Conservation (phyloP, 164 flowering plant species). For the Echeveria elegans region DNA sequence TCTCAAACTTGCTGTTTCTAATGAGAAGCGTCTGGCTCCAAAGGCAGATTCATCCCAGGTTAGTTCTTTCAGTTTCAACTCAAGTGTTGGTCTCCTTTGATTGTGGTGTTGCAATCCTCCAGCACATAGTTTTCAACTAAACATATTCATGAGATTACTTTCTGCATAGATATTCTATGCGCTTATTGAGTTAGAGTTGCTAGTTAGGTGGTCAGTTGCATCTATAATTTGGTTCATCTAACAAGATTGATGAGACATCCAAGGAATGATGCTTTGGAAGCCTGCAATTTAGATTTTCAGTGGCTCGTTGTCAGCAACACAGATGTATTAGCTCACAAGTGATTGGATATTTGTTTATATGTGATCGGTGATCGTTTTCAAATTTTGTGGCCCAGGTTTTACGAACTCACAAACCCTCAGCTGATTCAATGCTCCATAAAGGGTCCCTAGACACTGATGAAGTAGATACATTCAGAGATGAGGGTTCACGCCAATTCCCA, state of each 20-base stretch:
- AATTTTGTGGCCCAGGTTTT: neutral
- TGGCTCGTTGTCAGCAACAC: neutral
- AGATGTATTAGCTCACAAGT: neutral
- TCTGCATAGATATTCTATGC: neutral
- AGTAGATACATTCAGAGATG: constrained; percentile 25
- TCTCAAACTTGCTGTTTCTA: constrained; percentile 28
- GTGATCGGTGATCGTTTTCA: neutral
- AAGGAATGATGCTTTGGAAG: neutral
- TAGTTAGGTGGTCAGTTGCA: neutral
- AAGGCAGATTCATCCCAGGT: constrained; percentile 34
- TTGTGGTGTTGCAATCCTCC: neutral
- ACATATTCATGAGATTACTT: neutral
- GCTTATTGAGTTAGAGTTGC: neutral
- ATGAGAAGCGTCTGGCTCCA: constrained; percentile 20
- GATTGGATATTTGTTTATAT: neutral
- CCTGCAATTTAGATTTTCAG: neutral
- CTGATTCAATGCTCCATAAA: neutral
- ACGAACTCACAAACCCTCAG: neutral
- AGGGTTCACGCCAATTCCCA: constrained; percentile 16
- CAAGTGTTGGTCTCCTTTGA: neutral
- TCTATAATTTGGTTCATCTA: neutral
- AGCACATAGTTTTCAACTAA: neutral
- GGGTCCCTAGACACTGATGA: constrained; percentile 46
- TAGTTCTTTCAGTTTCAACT: constrained; percentile 10
- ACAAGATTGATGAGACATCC: neutral